These are phyloP conservation scores for Lactarius deliciosus DNA, from an alignment of 768 basidiomycete genomes.

Conservation along the genomic window DNA sequence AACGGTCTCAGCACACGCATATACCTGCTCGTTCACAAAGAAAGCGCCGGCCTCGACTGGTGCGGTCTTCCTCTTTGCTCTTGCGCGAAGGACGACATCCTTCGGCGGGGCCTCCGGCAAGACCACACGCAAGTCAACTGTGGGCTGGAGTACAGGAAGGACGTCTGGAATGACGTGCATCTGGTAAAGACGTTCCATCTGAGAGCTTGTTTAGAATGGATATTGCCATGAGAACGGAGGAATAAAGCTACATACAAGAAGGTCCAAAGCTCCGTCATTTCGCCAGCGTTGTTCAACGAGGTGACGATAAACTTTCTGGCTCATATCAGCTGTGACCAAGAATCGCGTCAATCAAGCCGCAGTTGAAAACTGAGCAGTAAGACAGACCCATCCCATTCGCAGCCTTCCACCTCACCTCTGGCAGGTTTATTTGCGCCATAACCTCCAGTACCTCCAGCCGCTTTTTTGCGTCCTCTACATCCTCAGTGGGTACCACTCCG, in stretches of 20 bases:
- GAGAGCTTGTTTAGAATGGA: constrained; percentile 1
- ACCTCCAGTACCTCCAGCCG: constrained; percentile 60
- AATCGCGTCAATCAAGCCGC: background rate
- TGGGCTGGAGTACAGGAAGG: constrained; percentile 66
- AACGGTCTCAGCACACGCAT: constrained; percentile 22
- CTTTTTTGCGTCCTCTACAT: constrained; percentile 40
- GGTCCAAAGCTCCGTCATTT: constrained; percentile 77
- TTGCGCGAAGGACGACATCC: constrained; percentile 32
- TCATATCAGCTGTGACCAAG: constrained; percentile 55
- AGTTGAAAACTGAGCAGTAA: constrained; percentile 1
- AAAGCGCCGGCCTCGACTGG: constrained; percentile 72
- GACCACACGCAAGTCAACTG: constrained; percentile 69
- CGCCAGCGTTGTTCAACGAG: constrained; percentile 84
- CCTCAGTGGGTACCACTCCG: constrained; percentile 19
- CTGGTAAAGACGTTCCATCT: constrained; percentile 94
- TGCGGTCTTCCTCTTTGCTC: constrained; percentile 35
- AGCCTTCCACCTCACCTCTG: constrained; percentile 75
- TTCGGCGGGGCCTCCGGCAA: constrained; percentile 44
- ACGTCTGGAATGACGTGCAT: constrained; percentile 92
- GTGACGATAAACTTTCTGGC: constrained; percentile 69
- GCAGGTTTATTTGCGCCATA: constrained; percentile 83
- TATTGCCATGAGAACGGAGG: background rate
- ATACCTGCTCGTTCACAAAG: constrained; percentile 65
- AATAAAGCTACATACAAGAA: constrained; percentile 56
- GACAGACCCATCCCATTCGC: constrained; percentile 73